Evolutionary conservation across 108 stramenopile genomes (phyloP), one percentile per base, ranked within the genome.

Genomic region (Cyclotella baltica): DNA sequence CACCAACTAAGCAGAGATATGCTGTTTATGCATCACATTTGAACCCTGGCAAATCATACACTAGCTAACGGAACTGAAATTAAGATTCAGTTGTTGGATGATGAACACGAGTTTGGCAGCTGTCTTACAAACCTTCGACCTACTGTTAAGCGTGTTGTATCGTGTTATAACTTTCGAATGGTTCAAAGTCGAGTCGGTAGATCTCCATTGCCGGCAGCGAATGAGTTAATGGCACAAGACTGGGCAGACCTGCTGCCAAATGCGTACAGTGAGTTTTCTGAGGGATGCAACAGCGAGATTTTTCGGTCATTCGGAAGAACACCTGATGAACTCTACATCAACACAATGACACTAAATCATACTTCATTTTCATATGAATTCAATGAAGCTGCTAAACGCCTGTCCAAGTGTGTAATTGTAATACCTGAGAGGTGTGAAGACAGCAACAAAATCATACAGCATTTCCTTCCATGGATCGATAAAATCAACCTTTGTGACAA

Each of bases 251-350:
- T 76, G 0, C 56, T 76, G 3, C 75, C 75, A 6, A 28, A 67
- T 20, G 19, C 66, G 1, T 67, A 67, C 27, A 55, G 58, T 68
- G 11, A 58, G 10, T 58, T 30, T 58, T 57, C 50, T 23, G 40
- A 56, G n/a, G n/a, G n/a, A n/a, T 76, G 75, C 66, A 76, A 76
- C 56, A 76, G 68, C 19, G 75, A 76, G 23, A 38, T 67, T 0
- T 66, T 67, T 38, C 27, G 75, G 0, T 58, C 29, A 6, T 57
- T 76, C 36, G 66, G 66, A 43, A 58, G 52, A 25, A 46, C 53
- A 15, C 19, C n/a, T 8, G 66, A 67, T 15, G 75, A 76, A 37
- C 56, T 19, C 3, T 55, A 37, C 8, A 43, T 68, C 53, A 76
- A 76, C n/a, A 67, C 75, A 3, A 63, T 75, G 18, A 38, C 66